Evolutionary conservation across 352 stramenopile genomes (phyloP), one percentile per base, ranked within the genome.

Genomic region (Phytophthora sp.): DNA sequence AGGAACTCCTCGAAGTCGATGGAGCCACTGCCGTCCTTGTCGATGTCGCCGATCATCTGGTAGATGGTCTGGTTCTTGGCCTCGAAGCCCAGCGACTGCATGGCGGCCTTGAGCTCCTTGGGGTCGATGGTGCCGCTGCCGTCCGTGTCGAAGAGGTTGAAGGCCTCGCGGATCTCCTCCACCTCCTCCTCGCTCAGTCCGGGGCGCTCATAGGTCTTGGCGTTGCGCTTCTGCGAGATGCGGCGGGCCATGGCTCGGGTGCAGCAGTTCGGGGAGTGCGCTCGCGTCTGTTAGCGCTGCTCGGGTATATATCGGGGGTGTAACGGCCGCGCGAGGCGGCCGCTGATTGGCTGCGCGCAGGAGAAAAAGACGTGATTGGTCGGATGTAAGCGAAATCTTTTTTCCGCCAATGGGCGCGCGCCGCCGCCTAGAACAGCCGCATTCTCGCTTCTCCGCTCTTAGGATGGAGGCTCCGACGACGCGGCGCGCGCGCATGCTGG

Each of bases 1-100:
- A 99, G 76, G 71, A 99, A 99, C 75, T 99, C 94, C 42, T 97
- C 81, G 79, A 99, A 99, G 76, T 98, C 91, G 66, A 99, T 98
- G 39, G 82, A 98, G 23, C 97, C 96, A 7, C 79, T 96, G 39
- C 93, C 92, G 67, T 98, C 92, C 72, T 98, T 98, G 78, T 99
- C 96, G 57, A 98, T 97, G 64, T 99, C 94, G 3, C 86, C 84
- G 52, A 99, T 98, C 88, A 99, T 98, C 72, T 99, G 97, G 66
- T 98, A 97, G 69, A 99, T 98, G 26, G 97, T 97, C 78, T 99
- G 93, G 76, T 99, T 98, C 78, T 98, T 99, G 43, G 92, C 89
- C 70, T 99, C 94, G 61, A 98, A 99, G 46, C 96, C 96, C 5
- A 99, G 79, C 46, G 96, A 97, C 52, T 97, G 88, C 96, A 99